phyloP scores from a whole-genome alignment of 352 stramenopile genomes.

The Pythium coloratum region DNA sequence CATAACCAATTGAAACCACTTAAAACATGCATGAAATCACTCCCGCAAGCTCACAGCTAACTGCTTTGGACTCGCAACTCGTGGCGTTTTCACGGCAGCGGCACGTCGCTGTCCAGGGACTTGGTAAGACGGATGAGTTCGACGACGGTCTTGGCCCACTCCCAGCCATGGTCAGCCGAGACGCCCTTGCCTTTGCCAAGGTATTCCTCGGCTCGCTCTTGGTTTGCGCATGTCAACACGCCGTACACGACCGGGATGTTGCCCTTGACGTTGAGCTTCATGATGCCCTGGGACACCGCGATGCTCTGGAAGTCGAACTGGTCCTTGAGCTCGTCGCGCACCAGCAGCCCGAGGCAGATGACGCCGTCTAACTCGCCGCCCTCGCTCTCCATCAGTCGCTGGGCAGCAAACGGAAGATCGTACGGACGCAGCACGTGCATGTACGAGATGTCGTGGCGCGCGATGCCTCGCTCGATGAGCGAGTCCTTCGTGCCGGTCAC shows the following conservation, averaged over 20 bases:
- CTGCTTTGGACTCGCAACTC: no score
- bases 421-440: constrained; percentile 21
- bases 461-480: constrained; percentile 20
- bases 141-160: constrained; percentile 30
- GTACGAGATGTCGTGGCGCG: constrained; percentile 23
- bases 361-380: constrained; percentile 14
- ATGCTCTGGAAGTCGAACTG: constrained; percentile 25
- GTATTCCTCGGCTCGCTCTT: constrained; percentile 20
- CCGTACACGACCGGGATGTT: constrained; percentile 25
- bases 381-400: constrained; percentile 20
- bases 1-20: no score
- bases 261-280: constrained; percentile 33
- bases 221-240: constrained; percentile 21
- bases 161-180: constrained; percentile 27
- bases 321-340: constrained; percentile 23
- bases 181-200: constrained; percentile 22
- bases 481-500: constrained; percentile 22
- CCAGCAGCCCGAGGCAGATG: constrained; percentile 24
- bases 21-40: no score
- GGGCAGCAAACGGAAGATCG: constrained; percentile 28
- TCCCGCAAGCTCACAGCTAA: no score
- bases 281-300: constrained; percentile 26
- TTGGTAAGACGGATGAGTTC: constrained; percentile 25
- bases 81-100: no score
- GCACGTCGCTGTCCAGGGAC: constrained; percentile 2